Evolutionary conservation across 2,329 filamentous ascomycete species (phyloP).

Genomic region (Polytolypa hystricis): DNA sequence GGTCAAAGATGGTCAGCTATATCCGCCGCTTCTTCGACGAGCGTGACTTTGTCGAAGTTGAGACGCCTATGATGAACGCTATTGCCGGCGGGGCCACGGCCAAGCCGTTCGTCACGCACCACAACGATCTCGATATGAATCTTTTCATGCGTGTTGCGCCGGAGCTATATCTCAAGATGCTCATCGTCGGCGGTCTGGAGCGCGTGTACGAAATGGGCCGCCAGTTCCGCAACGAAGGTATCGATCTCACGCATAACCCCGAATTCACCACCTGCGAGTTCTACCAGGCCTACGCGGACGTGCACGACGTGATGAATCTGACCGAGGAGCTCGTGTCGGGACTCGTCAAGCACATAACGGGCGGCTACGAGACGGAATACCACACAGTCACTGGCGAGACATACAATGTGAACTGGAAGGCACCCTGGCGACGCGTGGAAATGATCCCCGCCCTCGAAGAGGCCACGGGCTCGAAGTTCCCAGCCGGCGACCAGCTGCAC

Average conservation of each 20-base stretch:
- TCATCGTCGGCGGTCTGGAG: slow-evolving; percentile 86
- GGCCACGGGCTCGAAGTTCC: slow-evolving; percentile 86
- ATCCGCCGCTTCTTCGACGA: slow-evolving; percentile 82
- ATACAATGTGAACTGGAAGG: slow-evolving; percentile 91
- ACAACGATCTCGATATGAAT: slow-evolving; percentile 92
- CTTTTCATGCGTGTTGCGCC: slow-evolving; percentile 92
- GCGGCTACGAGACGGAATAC: slow-evolving; percentile 74
- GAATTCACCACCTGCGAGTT: slow-evolving; percentile 98
- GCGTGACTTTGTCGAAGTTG: slow-evolving; percentile 81
- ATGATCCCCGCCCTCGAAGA: slow-evolving; percentile 94
- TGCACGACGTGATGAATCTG: slow-evolving; percentile 80
- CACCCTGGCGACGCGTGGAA: slow-evolving; percentile 83
- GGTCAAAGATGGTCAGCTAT: slow-evolving; percentile 78
- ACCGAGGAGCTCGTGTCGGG: slow-evolving; percentile 89
- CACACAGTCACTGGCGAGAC: slow-evolving; percentile 75
- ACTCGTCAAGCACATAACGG: slow-evolving; percentile 79
- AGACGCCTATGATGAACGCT: slow-evolving; percentile 95
- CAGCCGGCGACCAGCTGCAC: slow-evolving; percentile 76
- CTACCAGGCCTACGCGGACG: slow-evolving; percentile 86
- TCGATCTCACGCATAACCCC: slow-evolving; percentile 90
- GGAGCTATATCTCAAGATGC: slow-evolving; percentile 93
- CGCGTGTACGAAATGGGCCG: slow-evolving; percentile 92
- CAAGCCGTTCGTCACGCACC: slow-evolving; percentile 86
- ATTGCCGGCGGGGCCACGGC: slow-evolving; percentile 94
- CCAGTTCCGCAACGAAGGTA: slow-evolving; percentile 89